These are phyloP conservation scores for Abrus precatorius DNA, from an alignment of 306 rosid genomes.

Conservation along the genomic window DNA sequence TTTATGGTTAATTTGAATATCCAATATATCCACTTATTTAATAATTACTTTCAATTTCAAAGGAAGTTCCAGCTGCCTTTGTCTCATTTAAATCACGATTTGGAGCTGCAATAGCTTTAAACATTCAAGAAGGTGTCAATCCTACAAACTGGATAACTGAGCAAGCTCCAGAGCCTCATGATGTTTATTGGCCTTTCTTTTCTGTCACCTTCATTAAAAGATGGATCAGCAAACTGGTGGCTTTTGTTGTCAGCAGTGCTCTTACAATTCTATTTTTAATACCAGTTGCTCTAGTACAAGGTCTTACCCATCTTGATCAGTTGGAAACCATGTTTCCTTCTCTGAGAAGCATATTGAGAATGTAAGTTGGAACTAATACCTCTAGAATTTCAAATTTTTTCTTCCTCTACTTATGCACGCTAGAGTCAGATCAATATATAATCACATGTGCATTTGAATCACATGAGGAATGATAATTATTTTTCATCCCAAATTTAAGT, in stretches of 20 bases:
- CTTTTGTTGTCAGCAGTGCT: conserved; percentile 59
- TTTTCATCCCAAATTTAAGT: neutral
- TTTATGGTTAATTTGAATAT: conserved; percentile 43
- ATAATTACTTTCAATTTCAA: conserved; percentile 37
- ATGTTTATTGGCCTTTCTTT: conserved; percentile 90
- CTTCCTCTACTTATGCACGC: conserved; percentile 13
- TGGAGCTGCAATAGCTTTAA: conserved; percentile 76
- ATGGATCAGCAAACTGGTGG: conserved; percentile 73
- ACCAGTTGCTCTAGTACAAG: conserved; percentile 82
- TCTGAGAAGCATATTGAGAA: conserved; percentile 58
- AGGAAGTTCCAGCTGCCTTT: conserved; percentile 90
- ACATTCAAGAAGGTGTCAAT: conserved; percentile 72
- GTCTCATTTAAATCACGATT: conserved; percentile 88
- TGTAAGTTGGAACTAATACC: conserved; percentile 64
- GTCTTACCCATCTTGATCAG: conserved; percentile 75
- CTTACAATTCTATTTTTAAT: conserved; percentile 76
- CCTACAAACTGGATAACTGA: conserved; percentile 86
- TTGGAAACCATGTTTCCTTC: conserved; percentile 77
- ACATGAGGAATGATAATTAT: neutral
- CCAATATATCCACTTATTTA: conserved; percentile 40
- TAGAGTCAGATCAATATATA: conserved; percentile 20
- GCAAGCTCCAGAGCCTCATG: conserved; percentile 85
- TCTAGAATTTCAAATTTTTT: neutral
- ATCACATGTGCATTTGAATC: neutral
- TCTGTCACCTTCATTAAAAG: conserved; percentile 68